phyloP scores from a whole-genome alignment of 306 rosid genomes.

The Ochetophila trinervis region DNA sequence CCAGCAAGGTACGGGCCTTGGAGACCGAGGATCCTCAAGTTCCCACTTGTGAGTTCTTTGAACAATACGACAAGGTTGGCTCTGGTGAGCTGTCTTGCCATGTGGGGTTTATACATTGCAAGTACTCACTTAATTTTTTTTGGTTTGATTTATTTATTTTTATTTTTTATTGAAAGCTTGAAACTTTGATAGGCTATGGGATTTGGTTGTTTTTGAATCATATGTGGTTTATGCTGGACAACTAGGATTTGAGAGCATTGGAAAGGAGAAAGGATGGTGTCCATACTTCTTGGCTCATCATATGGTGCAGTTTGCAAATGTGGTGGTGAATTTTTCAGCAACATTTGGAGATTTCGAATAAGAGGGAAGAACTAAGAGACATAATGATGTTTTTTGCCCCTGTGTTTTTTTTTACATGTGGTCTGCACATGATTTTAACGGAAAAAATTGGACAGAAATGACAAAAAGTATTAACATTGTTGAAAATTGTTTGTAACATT shows the following conservation, averaged over 20 bases:
- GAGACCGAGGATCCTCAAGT: slow-evolving; percentile 58
- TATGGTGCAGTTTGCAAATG: slow-evolving; percentile 93
- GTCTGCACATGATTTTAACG: no score
- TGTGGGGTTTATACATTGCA: slow-evolving; percentile 89
- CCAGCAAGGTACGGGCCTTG: slow-evolving; percentile 79
- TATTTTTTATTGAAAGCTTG: slow-evolving; percentile 1
- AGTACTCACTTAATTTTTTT: slow-evolving; percentile 32
- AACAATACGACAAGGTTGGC: slow-evolving; percentile 71
- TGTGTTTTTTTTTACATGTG: no score
- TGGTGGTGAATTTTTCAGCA: no score
- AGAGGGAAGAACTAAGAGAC: no score
- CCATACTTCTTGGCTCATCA: slow-evolving; percentile 90
- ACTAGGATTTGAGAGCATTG: slow-evolving; percentile 75
- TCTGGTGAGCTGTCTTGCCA: slow-evolving; percentile 63
- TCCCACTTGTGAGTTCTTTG: slow-evolving; percentile 69
- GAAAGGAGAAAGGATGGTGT: slow-evolving; percentile 91
- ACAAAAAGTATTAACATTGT: no score
- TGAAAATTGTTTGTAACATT: no score
- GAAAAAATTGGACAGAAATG: no score
- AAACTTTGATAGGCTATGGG: neutral
- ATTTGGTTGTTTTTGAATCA: neutral
- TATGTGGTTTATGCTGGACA: neutral
- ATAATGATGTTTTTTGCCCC: no score
- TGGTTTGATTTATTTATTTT: no score
- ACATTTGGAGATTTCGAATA: no score